Base-by-base conservation (phyloP, 2,329 filamentous ascomycete species). In the Diaporthe batatas region DNA sequence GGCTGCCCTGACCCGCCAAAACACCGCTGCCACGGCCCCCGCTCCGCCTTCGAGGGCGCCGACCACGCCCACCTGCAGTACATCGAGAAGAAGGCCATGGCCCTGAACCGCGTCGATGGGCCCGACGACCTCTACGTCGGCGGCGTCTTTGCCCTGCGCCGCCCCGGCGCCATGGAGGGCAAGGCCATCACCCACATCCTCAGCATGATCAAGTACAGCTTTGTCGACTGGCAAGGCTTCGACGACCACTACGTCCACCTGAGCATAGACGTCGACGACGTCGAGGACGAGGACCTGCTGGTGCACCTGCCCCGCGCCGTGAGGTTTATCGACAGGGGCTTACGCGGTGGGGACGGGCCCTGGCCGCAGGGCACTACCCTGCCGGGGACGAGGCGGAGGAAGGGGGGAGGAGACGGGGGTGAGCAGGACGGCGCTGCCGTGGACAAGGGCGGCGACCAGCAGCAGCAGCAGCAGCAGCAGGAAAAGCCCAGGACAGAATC, bases 121-220 rank as follows among this genome's bases (percentile, higher is more conserved):
- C 77, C 80, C 54, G 83, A 84, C 55, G 81, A 82, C 75, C 80
- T 86, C 72, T 84, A 82, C 72, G 78, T 83, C 32, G 79, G 83
- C 67, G 81, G 95, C 72, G 89, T 97, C 76, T 95, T 95, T 84
- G 91, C 92, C 54, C 85, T 98, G 75, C 91, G 91, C 73, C 91
- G 93, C 74, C 91, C 91, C 74, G 88, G 92, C 70, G 88, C 91
- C 47, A 86, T 98, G 64, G 84, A 89, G 76, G 89, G 92, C 75
- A 90, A 91, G 76, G 91, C 92, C 76, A 94, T 99, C 81, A 97
- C 95, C 3, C 95, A 98, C 83, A 89, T 98, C 39, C 86, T 98
- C n/a, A 97, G 95, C 6, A 93, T 96, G 73, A 83, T 90, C 78
- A 85, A 87, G 73, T 83, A 81, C 75, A 80, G 81, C 3, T 82